Percentiles rank a stretch among this genome's conserved stretches.
Evolutionary conservation across 2,329 filamentous ascomycete genomes (phyloP).

Genomic region (Elsinoe ampelina): DNA sequence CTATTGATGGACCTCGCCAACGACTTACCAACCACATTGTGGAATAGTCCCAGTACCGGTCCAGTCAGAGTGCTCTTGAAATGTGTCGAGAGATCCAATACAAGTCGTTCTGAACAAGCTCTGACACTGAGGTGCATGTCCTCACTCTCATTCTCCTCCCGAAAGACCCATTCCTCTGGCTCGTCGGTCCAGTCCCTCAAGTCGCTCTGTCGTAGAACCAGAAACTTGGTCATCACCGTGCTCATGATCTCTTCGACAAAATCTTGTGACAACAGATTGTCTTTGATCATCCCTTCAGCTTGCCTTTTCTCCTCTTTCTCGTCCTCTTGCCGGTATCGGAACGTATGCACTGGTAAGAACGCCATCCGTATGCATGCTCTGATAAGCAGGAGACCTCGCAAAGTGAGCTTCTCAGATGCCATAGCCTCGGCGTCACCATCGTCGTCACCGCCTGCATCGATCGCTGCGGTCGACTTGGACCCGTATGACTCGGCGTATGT

Average conservation of each 20-base stretch:
- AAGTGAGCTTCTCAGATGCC: slow-evolving; percentile 60
- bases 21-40: slow-evolving; percentile 58
- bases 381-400: slow-evolving; percentile 75
- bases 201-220: slow-evolving; percentile 77
- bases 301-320: slow-evolving; percentile 66
- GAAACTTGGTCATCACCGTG: slow-evolving; percentile 74
- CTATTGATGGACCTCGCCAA: slow-evolving; percentile 11
- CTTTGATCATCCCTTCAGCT: slow-evolving; percentile 61
- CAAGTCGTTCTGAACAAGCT: slow-evolving; percentile 86
- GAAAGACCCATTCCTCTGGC: slow-evolving; percentile 89
- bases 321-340: slow-evolving; percentile 69
- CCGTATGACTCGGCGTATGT: slow-evolving; percentile 68
- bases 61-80: slow-evolving; percentile 74
- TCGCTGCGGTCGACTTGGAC: slow-evolving; percentile 38
- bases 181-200: slow-evolving; percentile 89
- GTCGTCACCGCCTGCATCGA: slow-evolving; percentile 36
- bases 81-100: slow-evolving; percentile 81
- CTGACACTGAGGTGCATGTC: slow-evolving; percentile 89
- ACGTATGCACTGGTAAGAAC: slow-evolving; percentile 69
- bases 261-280: slow-evolving; percentile 62
- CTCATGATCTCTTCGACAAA: slow-evolving; percentile 77
- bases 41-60: slow-evolving; percentile 74
- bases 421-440: slow-evolving; percentile 34
- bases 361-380: slow-evolving; percentile 78
- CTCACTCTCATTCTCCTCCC: slow-evolving; percentile 69